Evolutionary conservation across 2,329 filamentous ascomycete species (phyloP), one percentile per base, ranked within the genome.

Genomic region (Colletotrichum abscissum): DNA sequence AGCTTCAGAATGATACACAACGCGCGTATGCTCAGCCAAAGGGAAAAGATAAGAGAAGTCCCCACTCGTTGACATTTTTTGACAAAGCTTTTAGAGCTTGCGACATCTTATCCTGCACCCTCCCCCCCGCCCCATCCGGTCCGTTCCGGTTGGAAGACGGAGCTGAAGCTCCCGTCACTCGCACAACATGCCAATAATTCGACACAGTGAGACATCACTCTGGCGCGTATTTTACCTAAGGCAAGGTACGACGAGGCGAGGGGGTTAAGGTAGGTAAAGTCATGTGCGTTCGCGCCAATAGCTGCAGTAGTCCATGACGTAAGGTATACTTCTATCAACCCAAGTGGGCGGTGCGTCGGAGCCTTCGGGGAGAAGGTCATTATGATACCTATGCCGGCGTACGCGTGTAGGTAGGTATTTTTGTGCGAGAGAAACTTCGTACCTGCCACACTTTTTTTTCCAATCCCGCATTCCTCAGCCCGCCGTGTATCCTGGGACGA

Each of bases 301-400:
- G 38, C 35, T 57, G 54, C 60, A 52, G 42, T 26, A 67, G 26
- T 69, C 67, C 67, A 73, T 73, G 70, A 73, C 70, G 70, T 49
- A 49, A n/a, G 42, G 42, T 70, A 65, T 56, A 22, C 59, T 38
- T 56, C 65, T 64, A 65, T 33, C 67, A 67, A 65, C 46, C 66
- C 70, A 65, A 57, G 59, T 65, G 60, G 59, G 67, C 60, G 65
- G 64, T 62, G 66, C 46, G 30, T 49, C 67, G 55, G 70, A 58
- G 33, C 52, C 56, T 35, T 62, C 69, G 49, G 52, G 49, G 65
- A 69, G 4, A 54, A 9, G 16, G n/a, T 59, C 12, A 64, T 62
- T 38, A 64, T 60, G 66, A 62, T 49, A 35, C 33, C 33, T 35
- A 59, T 54, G 54, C 38, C 38, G 30, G 24, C 38, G 54, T 35